Evolutionary conservation across 73 alveolate species (phyloP), one percentile per base, ranked within the genome.

Genomic region (Tetrahymena elliotti): DNA sequence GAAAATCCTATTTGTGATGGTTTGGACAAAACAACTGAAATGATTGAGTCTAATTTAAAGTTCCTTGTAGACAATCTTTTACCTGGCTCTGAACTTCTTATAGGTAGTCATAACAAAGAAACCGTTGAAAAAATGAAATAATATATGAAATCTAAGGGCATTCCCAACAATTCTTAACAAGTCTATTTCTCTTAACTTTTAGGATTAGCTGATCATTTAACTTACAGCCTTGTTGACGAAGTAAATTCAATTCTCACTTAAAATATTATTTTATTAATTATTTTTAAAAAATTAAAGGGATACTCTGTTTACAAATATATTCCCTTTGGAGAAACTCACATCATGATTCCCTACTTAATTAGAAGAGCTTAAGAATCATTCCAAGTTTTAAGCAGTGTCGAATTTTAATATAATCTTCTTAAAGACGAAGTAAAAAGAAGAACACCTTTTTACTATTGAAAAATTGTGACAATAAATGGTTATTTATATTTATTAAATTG

Each of bases 331-430:
- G 93, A 92, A 88, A 94, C 96, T 33, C 95, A 94, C 53, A 94
- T 94, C 31, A 94, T 94, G 96, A 94, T 94, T 35, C 96, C 96
- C 20, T 94, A 94, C 38, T 94, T 94, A 88, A 88, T 94, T 37
- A 94, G 96, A 94, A 94, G 96, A 94, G 96, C 96, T 34, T 84
- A 94, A 88, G 96, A 94, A 36, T 53, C 96, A 38, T 84, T 84
- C 93, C 38, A 88, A 38, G 95, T 94, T 24, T 54, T 94, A 4
- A 35, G 93, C 82, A 84, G 93, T 33, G 93, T 88, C 41, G 38
- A 92, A 38, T 84, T 94, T 27, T 88, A 94, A 94, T 83, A 94
- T 35, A 53, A n/a, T 6, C 93, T 94, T 13, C 83, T 94, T 68
- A 84, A 52, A 38, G 96, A 94, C 84, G 96, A 94, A 92, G 35